These are phyloP conservation scores for Stemphylium lycopersici DNA, from an alignment of 2,329 filamentous ascomycete genomes.

Conservation along the genomic window DNA sequence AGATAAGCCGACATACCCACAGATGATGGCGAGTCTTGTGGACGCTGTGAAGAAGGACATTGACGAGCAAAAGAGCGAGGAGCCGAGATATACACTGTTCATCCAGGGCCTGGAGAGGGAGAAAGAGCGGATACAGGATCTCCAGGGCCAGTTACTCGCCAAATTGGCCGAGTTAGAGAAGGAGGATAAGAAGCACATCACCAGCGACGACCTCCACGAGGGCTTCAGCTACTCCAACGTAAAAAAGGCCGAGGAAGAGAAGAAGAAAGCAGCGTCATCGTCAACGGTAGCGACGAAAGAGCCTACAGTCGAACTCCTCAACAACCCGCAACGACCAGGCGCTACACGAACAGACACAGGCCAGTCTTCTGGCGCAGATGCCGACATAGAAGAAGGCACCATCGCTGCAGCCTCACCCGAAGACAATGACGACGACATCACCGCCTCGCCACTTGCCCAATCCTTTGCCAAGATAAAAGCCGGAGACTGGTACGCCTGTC, in stretches of 20 bases:
- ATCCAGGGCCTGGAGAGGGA: slow-evolving; percentile 79
- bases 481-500: slow-evolving; percentile 73
- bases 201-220: slow-evolving; percentile 84
- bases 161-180: slow-evolving; percentile 84
- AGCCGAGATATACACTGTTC: slow-evolving; percentile 73
- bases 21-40: slow-evolving; percentile 97
- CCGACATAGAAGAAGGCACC: slow-evolving; percentile 63
- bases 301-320: slow-evolving; percentile 71
- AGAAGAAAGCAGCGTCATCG: slow-evolving; percentile 28
- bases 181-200: slow-evolving; percentile 88
- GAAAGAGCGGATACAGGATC: slow-evolving; percentile 73
- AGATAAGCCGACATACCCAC: slow-evolving; percentile 82
- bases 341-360: slow-evolving; percentile 50
- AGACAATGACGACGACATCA: slow-evolving; percentile 69
- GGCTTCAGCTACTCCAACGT: slow-evolving; percentile 91
- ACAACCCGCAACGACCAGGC: slow-evolving; percentile 61
- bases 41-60: slow-evolving; percentile 91
- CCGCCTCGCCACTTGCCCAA: slow-evolving; percentile 78
- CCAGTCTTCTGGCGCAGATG: slow-evolving; percentile 65
- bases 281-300: slow-evolving; percentile 31
- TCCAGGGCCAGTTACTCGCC: slow-evolving; percentile 75
- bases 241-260: slow-evolving; percentile 44
- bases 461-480: slow-evolving; percentile 79
- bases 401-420: slow-evolving; percentile 39
- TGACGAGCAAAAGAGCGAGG: slow-evolving; percentile 71